These are phyloP conservation scores for Protomyces arabidopsidicola DNA, from an alignment of 1,139 yeast genomes.

Conservation along the genomic window DNA sequence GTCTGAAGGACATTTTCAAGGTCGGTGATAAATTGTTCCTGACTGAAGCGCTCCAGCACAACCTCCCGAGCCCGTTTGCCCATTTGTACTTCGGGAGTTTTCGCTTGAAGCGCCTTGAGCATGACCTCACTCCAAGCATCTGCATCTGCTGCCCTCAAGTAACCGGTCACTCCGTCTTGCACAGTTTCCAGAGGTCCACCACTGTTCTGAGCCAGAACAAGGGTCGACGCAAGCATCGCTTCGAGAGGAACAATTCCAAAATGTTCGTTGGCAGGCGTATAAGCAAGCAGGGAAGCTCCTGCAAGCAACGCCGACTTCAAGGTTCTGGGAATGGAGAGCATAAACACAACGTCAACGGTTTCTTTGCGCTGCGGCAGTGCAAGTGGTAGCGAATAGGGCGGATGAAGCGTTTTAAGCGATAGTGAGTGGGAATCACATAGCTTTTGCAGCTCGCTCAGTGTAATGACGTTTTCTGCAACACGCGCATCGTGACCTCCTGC, in stretches of 20 bases:
- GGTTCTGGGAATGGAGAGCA: slow-evolving; percentile 70
- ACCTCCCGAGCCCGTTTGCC: slow-evolving; percentile 51
- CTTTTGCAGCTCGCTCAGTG: slow-evolving; percentile 56
- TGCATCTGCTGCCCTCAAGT: slow-evolving; percentile 55
- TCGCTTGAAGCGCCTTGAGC: slow-evolving; percentile 41
- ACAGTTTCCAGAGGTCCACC: slow-evolving; percentile 95
- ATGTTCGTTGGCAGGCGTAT: slow-evolving; percentile 90
- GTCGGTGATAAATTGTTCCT: slow-evolving; percentile 56
- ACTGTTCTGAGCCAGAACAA: slow-evolving; percentile 77
- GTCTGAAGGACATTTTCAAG: slow-evolving; percentile 42
- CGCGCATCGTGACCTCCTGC: slow-evolving; percentile 78
- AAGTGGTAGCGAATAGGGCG: slow-evolving; percentile 20
- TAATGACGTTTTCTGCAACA: slow-evolving; percentile 69
- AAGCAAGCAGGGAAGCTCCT: slow-evolving; percentile 58
- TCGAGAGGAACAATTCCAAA: slow-evolving; percentile 97
- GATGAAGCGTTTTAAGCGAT: slow-evolving; percentile 46
- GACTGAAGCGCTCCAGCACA: slow-evolving; percentile 54
- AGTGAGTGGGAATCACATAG: slow-evolving; percentile 50
- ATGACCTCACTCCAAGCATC: slow-evolving; percentile 62
- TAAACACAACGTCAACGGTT: slow-evolving; percentile 56
- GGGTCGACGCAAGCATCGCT: slow-evolving; percentile 77
- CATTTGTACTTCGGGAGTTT: slow-evolving; percentile 41
- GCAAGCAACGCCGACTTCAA: slow-evolving; percentile 62
- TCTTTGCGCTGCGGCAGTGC: slow-evolving; percentile 31
- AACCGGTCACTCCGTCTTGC: slow-evolving; percentile 66